Evolutionary conservation across 495 filamentous ascomycete species (phyloP), one percentile per base, ranked within the genome.

Genomic region (Aspergillus incahuasiensis): DNA sequence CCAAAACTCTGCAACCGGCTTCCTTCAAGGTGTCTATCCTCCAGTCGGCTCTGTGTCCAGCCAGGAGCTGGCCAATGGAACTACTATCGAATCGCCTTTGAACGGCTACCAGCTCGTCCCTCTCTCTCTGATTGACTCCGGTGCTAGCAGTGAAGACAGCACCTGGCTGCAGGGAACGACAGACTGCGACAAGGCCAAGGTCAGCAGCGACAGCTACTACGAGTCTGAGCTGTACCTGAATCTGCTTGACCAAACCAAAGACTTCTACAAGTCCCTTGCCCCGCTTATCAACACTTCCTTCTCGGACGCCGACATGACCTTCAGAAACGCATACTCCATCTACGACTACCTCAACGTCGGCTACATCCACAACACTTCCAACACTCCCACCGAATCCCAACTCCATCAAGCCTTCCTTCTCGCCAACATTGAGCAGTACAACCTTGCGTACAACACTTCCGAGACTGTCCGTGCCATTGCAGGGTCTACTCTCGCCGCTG

Each of bases 121-220:
- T 0, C 59, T 87, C 9, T 64, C 68, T 5, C 58, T 70, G 0
- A 66, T 77, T 7, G 60, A 63, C 5, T 60, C 70, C 5, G 76
- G 77, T 13, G 64, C 70, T 12, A 71, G 74, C 22, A 83, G 77
- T 47, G 83, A 86, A 65, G 70, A 82, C 58, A 68, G 66, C 6
- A 71, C 70, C 46, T 87, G 84, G 84, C 65, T 87, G 22, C 81
- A 87, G 56, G 75, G 75, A 25, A 58, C 77, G 15, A 76, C 74
- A 52, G 75, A 78, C 34, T 90, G 88, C 73, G 70, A 70, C 28
- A 83, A 82, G 58, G 85, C 86, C 22, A 71, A 75, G 7, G 65
- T 80, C 52, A 89, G 85, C 74, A 88, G 85, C 48, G 84, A 90
- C 69, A 78, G 81, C 65, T 92, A 88, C 66, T 88, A 87, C 69